phyloP scores from a whole-genome alignment of 805 yeast species.

The Tetrapisispora arboricola region DNA sequence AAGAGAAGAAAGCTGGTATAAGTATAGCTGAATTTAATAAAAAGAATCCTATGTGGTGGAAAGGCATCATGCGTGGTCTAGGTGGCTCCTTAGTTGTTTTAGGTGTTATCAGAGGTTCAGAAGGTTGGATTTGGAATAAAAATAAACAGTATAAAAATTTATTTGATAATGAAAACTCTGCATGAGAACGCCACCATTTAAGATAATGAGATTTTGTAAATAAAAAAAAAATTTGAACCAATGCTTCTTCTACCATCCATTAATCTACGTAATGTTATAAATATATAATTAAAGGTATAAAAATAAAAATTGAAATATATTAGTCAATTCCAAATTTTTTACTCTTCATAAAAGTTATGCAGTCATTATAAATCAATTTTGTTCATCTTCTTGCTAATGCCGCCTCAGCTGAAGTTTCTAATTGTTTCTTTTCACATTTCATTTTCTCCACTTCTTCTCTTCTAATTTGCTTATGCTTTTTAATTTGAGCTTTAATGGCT shows the following conservation, averaged over 20 bases:
- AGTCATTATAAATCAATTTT: neutral
- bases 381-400: constrained; percentile 1
- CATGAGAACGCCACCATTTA: neutral
- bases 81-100: constrained; percentile 47
- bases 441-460: constrained; percentile 25
- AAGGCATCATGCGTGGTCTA: constrained; percentile 37
- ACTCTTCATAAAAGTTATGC: neutral
- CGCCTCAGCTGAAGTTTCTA: constrained; percentile 1
- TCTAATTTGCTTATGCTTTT: constrained; percentile 24
- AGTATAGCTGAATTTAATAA: constrained; percentile 26
- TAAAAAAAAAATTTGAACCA: too few relatives aligned
- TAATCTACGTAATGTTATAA: too few relatives aligned
- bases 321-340: too few relatives aligned
- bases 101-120: constrained; percentile 56
- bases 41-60: constrained; percentile 54
- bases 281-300: neutral
- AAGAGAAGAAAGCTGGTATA: constrained; percentile 28
- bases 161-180: neutral
- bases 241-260: too few relatives aligned
- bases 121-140: constrained; percentile 47
- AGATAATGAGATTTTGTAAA: too few relatives aligned
- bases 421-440: constrained; percentile 3
- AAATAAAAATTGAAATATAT: neutral
- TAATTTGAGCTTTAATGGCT: constrained; percentile 24
- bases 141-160: constrained; percentile 20